Percentiles rank a stretch among this genome's conserved stretches.
Evolutionary conservation across 768 basidiomycete species (phyloP).

Genomic region (Lactifluus echinatus): DNA sequence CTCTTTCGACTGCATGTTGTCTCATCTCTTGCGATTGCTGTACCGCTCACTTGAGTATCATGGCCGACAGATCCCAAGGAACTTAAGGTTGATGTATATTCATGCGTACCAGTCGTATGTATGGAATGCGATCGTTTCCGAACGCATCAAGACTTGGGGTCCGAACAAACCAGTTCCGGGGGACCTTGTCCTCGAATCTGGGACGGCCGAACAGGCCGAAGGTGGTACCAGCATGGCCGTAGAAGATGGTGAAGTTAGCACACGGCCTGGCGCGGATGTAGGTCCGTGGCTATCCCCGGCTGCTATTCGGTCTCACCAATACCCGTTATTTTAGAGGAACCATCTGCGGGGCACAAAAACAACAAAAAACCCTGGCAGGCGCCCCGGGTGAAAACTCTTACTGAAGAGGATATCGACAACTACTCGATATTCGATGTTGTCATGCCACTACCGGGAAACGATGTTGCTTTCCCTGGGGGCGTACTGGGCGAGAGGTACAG

Average conservation of each 20-base stretch:
- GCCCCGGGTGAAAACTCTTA: constrained; percentile 68
- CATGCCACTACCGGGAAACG: constrained; percentile 94
- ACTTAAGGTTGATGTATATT: constrained; percentile 93
- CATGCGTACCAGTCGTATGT: constrained; percentile 98
- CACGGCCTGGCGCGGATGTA: constrained; percentile 17
- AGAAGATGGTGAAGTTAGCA: constrained; percentile 29
- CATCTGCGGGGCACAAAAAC: constrained; percentile 19
- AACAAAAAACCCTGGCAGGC: constrained; percentile 50
- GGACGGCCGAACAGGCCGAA: constrained; percentile 22
- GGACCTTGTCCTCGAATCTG: constrained; percentile 76
- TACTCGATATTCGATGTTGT: constrained; percentile 92
- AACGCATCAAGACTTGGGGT: constrained; percentile 77
- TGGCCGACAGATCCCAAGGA: constrained; percentile 74
- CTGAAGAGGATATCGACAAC: constrained; percentile 65
- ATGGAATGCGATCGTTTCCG: constrained; percentile 96
- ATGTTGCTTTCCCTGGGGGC: constrained; percentile 89
- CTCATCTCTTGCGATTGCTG: background rate
- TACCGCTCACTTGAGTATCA: background rate
- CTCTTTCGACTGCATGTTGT: constrained; percentile 66
- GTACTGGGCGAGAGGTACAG: constrained; percentile 77
- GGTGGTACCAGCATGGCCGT: constrained; percentile 27
- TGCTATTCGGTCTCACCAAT: background rate
- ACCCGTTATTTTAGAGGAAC: constrained; percentile 7
- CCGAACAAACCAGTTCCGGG: constrained; percentile 68
- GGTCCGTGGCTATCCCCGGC: background rate